A percentile compares a stretch with the other conserved stretches of the same genome.
These are phyloP conservation scores for Westerdykella sp. DNA, from an alignment of 2,329 filamentous ascomycete species.

Conservation along the genomic window DNA sequence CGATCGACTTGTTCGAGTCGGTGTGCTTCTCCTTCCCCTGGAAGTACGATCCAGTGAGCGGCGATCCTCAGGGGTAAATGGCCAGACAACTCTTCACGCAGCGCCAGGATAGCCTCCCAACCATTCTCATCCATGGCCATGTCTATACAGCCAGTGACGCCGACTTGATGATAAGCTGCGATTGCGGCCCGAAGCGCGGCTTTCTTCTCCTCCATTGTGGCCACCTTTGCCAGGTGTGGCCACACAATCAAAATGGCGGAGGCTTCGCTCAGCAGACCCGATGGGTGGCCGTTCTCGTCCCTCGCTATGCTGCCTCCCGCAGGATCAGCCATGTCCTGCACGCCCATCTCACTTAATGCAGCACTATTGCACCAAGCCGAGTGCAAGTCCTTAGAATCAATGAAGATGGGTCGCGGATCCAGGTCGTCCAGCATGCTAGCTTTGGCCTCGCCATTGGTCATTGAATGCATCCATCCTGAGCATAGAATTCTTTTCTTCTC, in stretches of 20 bases:
- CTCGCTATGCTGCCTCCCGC: slow-evolving; percentile 50
- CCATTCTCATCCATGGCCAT: slow-evolving; percentile 55
- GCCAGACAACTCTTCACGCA: slow-evolving; percentile 29
- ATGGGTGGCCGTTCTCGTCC: slow-evolving; percentile 43
- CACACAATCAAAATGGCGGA: slow-evolving; percentile 51
- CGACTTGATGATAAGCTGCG: slow-evolving; percentile 44
- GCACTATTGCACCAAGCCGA: slow-evolving; percentile 52
- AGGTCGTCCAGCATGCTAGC: slow-evolving; percentile 49
- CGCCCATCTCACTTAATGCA: slow-evolving; percentile 47
- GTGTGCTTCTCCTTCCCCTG: slow-evolving; percentile 41
- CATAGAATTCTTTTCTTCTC: slow-evolving; percentile 45
- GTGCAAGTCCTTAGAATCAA: slow-evolving; percentile 54
- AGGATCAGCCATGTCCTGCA: slow-evolving; percentile 43
- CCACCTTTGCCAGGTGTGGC: slow-evolving; percentile 48
- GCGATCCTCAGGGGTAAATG: slow-evolving; percentile 46
- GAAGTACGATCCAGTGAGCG: slow-evolving; percentile 52
- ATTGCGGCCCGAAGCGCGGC: slow-evolving; percentile 45
- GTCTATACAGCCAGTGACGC: slow-evolving; percentile 52
- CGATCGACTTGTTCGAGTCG: slow-evolving; percentile 47
- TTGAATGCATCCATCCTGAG: slow-evolving; percentile 52
- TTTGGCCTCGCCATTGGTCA: slow-evolving; percentile 47
- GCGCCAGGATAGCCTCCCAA: slow-evolving; percentile 47
- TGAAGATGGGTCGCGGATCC: slow-evolving; percentile 48
- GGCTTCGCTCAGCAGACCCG: slow-evolving; percentile 50
- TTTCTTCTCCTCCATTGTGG: slow-evolving; percentile 46